Evolutionary conservation across 1,139 yeast species (phyloP).

Genomic region (Pneumocystis carinii): DNA sequence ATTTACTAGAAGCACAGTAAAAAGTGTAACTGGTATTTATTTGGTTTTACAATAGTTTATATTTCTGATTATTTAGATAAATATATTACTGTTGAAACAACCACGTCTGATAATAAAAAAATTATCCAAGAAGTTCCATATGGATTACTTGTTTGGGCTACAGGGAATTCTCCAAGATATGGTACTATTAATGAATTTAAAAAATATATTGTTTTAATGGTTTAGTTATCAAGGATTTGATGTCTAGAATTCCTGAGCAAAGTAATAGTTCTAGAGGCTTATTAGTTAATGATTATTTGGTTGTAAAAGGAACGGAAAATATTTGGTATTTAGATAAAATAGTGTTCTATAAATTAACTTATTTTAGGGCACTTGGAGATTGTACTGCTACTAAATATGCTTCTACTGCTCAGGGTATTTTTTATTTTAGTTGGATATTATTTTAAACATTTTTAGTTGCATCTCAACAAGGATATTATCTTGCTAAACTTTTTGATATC

Average conservation of each 20-base stretch:
- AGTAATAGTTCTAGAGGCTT: conserved; percentile 80
- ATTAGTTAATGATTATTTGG: conserved; percentile 65
- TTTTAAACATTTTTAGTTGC: conserved; percentile 32
- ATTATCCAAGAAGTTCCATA: conserved; percentile 58
- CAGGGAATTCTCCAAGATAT: conserved; percentile 69
- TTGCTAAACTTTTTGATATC: conserved; percentile 56
- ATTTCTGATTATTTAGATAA: conserved; percentile 24
- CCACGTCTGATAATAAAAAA: conserved; percentile 48
- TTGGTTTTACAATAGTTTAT: not conserved
- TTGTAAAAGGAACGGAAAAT: conserved; percentile 70
- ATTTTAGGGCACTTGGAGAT: conserved; percentile 59
- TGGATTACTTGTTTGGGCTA: conserved; percentile 92
- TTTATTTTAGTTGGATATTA: not conserved
- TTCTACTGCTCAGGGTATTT: conserved; percentile 73
- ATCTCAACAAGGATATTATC: conserved; percentile 77
- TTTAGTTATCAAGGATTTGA: conserved; percentile 53
- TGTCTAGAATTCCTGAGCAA: conserved; percentile 62
- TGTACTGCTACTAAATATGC: conserved; percentile 82
- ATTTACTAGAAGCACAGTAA: conserved; percentile 73
- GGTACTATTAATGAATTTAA: not conserved
- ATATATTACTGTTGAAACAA: conserved; percentile 54
- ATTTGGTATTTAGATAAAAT: conserved; percentile 30
- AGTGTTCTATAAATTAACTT: not conserved
- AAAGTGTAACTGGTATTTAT: conserved; percentile 42
- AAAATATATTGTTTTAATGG: conserved; percentile 21